A percentile compares a stretch with the other conserved stretches of the same genome.
These are phyloP conservation scores for Talaromyces borbonicus DNA, from an alignment of 495 filamentous ascomycete genomes.

Conservation along the genomic window DNA sequence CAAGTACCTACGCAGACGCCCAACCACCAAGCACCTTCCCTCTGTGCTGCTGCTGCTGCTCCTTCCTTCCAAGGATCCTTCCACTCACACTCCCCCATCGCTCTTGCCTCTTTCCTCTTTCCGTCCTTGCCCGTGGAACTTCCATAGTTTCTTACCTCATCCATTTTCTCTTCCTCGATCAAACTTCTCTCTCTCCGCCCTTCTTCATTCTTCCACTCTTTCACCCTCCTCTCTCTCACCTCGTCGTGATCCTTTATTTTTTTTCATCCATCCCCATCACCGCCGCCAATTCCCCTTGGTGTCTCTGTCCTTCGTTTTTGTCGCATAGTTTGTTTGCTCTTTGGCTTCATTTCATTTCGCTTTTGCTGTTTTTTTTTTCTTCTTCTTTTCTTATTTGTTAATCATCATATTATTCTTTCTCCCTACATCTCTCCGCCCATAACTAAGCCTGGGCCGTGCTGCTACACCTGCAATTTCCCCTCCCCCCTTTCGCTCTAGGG, in stretches of 20 bases:
- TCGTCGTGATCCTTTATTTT: too few species aligned
- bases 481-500: slow-evolving; percentile 30
- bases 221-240: not conserved
- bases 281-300: not conserved
- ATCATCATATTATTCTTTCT: slow-evolving; percentile 11
- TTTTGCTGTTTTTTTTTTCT: slow-evolving; percentile 14
- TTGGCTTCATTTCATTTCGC: slow-evolving; percentile 9
- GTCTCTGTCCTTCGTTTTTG: slow-evolving; percentile 13
- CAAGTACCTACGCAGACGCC: too few species aligned
- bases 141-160: not conserved
- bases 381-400: slow-evolving; percentile 18
- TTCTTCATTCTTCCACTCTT: slow-evolving; percentile 10
- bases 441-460: slow-evolving; percentile 14
- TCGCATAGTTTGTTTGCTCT: too few species aligned
- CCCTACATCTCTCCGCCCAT: slow-evolving; percentile 11
- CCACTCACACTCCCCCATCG: slow-evolving; percentile 4
- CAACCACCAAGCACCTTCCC: too few species aligned
- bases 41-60: too few species aligned
- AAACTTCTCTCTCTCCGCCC: slow-evolving; percentile 15
- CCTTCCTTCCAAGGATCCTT: slow-evolving; percentile 1
- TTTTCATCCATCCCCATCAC: not conserved
- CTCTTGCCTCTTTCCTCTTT: slow-evolving; percentile 14
- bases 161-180: not conserved
- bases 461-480: slow-evolving; percentile 8
- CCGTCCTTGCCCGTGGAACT: slow-evolving; percentile 11